phyloP scores from a whole-genome alignment of 2,329 filamentous ascomycete species.

The Sporothrix dimorphospora region DNA sequence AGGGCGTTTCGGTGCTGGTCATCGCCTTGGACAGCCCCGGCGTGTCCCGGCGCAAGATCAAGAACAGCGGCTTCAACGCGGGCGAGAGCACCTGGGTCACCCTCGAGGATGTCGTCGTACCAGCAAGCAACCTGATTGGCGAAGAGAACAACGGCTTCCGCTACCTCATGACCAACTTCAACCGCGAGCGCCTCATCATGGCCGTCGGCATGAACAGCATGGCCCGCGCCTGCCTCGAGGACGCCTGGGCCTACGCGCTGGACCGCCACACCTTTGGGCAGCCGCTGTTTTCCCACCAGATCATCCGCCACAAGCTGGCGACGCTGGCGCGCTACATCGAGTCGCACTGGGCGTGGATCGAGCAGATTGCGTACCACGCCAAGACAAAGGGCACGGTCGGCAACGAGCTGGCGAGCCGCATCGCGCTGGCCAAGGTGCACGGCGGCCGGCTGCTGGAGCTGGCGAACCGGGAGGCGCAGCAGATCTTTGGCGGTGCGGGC shows the following conservation, averaged over 20 bases:
- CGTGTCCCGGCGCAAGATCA: slow-evolving; percentile 57
- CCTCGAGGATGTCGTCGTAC: slow-evolving; percentile 59
- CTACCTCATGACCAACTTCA: slow-evolving; percentile 64
- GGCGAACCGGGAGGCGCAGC: slow-evolving; percentile 56
- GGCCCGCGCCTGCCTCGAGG: slow-evolving; percentile 58
- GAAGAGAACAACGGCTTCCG: slow-evolving; percentile 59
- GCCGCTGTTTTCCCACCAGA: slow-evolving; percentile 59
- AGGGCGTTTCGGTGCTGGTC: slow-evolving; percentile 61
- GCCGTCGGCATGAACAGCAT: slow-evolving; percentile 60
- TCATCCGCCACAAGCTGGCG: slow-evolving; percentile 63
- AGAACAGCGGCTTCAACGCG: slow-evolving; percentile 68
- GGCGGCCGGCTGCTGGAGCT: slow-evolving; percentile 54
- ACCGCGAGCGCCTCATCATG: slow-evolving; percentile 62
- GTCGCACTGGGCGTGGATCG: slow-evolving; percentile 63
- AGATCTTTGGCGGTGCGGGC: slow-evolving; percentile 57
- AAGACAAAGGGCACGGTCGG: slow-evolving; percentile 41
- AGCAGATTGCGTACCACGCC: slow-evolving; percentile 62
- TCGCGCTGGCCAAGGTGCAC: slow-evolving; percentile 50
- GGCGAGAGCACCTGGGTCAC: slow-evolving; percentile 61
- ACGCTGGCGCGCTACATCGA: slow-evolving; percentile 63
- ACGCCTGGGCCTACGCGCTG: slow-evolving; percentile 56
- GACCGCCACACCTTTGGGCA: slow-evolving; percentile 61
- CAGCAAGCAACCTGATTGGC: slow-evolving; percentile 56
- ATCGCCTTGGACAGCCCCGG: slow-evolving; percentile 56
- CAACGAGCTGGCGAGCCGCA: slow-evolving; percentile 41